A percentile compares a stretch with the other conserved stretches of the same genome.
These are phyloP conservation scores for Uromyces viciae-fabae DNA, from an alignment of 1,284 basidiomycete species.

Conservation along the genomic window DNA sequence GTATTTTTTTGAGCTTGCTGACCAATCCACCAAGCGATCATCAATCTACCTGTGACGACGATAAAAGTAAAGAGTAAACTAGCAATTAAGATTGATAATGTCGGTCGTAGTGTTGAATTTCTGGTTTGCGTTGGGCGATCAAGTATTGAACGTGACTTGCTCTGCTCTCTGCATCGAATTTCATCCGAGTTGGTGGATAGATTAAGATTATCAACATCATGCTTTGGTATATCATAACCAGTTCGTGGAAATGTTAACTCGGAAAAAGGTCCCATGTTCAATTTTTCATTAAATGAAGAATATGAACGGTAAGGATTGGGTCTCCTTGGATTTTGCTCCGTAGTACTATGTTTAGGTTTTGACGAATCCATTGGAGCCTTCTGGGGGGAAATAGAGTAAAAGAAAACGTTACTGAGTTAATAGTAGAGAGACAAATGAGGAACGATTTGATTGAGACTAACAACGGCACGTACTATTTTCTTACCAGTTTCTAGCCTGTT, in stretches of 20 bases:
- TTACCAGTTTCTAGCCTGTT: constrained; percentile 17
- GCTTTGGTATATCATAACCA: constrained; percentile 5
- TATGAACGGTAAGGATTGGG: too few species aligned
- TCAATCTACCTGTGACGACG: constrained; percentile 18
- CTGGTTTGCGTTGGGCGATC: too few species aligned
- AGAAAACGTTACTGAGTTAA: neutral
- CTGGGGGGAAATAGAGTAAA: neutral
- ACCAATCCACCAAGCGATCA: constrained; percentile 43
- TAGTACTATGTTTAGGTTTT: too few species aligned
- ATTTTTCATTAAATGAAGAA: too few species aligned
- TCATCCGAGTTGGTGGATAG: too few species aligned
- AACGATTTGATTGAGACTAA: neutral
- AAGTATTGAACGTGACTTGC: too few species aligned
- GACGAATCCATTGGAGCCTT: too few species aligned
- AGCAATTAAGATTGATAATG: constrained; percentile 9
- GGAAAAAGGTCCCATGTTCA: neutral
- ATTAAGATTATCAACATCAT: neutral
- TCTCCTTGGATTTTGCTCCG: too few species aligned
- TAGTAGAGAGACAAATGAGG: neutral
- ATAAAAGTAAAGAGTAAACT: constrained; percentile 30
- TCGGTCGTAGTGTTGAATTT: constrained; percentile 16
- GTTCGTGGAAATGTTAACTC: neutral
- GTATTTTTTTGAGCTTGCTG: constrained; percentile 34
- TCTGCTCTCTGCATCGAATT: too few species aligned
- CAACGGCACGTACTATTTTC: constrained; percentile 2